phyloP scores from a whole-genome alignment of 805 yeast genomes.

The Lipomyces orientalis region DNA sequence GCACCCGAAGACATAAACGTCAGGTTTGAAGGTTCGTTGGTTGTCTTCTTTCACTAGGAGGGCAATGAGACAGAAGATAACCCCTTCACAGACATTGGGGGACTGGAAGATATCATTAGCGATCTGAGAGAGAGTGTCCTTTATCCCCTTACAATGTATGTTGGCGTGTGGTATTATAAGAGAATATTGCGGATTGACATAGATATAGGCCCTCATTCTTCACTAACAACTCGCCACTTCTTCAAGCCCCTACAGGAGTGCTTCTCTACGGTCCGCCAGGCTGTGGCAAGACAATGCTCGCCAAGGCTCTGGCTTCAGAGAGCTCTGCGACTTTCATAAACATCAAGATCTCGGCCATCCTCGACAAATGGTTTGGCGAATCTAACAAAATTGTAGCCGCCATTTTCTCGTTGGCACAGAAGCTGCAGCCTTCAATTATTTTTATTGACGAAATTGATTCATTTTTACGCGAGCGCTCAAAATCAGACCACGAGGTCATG shows the following conservation, averaged over 20 bases:
- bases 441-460: slow-evolving; percentile 97
- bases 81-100: slow-evolving; percentile 72
- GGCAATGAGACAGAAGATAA: not conserved
- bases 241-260: slow-evolving; percentile 95
- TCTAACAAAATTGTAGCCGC: slow-evolving; percentile 93
- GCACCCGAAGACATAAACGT: slow-evolving; percentile 83
- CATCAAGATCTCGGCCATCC: slow-evolving; percentile 87
- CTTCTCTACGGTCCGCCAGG: slow-evolving; percentile 95
- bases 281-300: slow-evolving; percentile 96
- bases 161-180: slow-evolving; percentile 38
- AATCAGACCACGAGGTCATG: slow-evolving; percentile 92
- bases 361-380: slow-evolving; percentile 99
- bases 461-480: slow-evolving; percentile 81
- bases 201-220: slow-evolving; percentile 68
- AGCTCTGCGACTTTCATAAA: slow-evolving; percentile 90
- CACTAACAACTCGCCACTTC: slow-evolving; percentile 65
- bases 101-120: slow-evolving; percentile 78
- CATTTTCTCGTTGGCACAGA: slow-evolving; percentile 83
- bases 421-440: slow-evolving; percentile 91
- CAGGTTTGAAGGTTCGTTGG: slow-evolving; percentile 56
- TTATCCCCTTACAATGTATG: slow-evolving; percentile 68
- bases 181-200: slow-evolving; percentile 45
- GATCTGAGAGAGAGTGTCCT: slow-evolving; percentile 88
- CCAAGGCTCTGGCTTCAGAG: slow-evolving; percentile 91
- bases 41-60: not conserved